Evolutionary conservation across 208 protist species (phyloP), one percentile per base, ranked within the genome.

Genomic region (Trypanosoma scelopori): DNA sequence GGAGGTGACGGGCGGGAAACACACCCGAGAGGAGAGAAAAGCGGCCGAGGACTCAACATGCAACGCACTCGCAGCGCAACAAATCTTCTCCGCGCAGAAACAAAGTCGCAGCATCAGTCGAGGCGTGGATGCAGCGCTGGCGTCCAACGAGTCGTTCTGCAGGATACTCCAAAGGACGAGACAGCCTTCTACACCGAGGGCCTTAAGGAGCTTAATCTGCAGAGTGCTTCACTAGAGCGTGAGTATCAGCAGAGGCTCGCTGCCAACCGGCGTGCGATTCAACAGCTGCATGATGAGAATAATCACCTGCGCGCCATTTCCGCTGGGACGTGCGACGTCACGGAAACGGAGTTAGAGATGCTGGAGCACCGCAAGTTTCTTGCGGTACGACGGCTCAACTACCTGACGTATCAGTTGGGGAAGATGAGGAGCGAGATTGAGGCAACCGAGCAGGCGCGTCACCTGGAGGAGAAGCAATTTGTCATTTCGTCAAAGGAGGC

Each of bases 241-340:
- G 60, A 81, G 30, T 78, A 80, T 37, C 75, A 83, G 63, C 68
- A 67, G 22, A 64, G 61, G 39, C 20, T 70, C 18, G 32, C 71
- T n/a, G 56, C 62, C 55, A 85, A 81, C 68, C 78, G 85, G 23
- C 77, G 75, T 28, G 58, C 42, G 13, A 76, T 92, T 16, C 82
- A 82, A 13, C 52, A 57, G 27, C 56, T 78, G 55, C 84, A 86
- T 50, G 74, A 89, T 56, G 78, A 83, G 27, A 92, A 89, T 28
- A 85, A 76, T 4, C 74, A 73, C 12, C 69, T 89, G 65, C 77
- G 82, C 25, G 78, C 84, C 55, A 89, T 92, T 53, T 46, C 47
- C n/a, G 52, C 57, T 5, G 72, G 57, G 9, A 45, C 69, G 0
- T 65, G 71, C 3, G 67, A 72, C 15, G 73, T 92, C 3, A 92